These are phyloP conservation scores for Penstemon newberryi DNA, from an alignment of 257 asterid genomes.

Conservation along the genomic window DNA sequence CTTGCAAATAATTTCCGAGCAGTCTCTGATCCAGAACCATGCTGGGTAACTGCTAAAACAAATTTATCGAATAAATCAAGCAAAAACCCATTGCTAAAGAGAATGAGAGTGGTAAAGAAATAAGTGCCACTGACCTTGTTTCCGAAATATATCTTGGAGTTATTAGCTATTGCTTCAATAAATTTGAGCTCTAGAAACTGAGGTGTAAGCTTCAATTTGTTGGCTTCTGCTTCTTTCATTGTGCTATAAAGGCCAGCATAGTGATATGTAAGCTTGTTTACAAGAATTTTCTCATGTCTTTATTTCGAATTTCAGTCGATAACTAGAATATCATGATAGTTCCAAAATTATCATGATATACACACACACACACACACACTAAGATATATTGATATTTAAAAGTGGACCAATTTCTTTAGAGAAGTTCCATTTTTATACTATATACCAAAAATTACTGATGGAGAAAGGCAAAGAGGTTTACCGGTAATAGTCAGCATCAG, in stretches of 20 bases:
- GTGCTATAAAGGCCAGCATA: conserved; percentile 47
- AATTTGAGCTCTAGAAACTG: conserved; percentile 80
- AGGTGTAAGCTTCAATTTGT: conserved; percentile 87
- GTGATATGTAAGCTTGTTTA: conserved; percentile 16
- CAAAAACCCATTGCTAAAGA: background rate
- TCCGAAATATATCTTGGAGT: conserved; percentile 90
- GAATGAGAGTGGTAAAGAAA: background rate
- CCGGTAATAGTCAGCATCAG: conserved; percentile 90
- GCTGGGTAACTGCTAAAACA: conserved; percentile 63
- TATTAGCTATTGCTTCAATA: conserved; percentile 87
- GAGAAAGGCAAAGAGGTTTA: conserved; percentile 32
- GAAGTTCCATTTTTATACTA: background rate
- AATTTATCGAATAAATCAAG: conserved; percentile 29
- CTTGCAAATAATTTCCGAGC: conserved; percentile 71
- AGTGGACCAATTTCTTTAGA: background rate
- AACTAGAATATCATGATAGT: no score
- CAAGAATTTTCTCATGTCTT: background rate
- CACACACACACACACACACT: no score
- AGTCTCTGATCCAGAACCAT: conserved; percentile 86
- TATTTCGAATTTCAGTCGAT: no score
- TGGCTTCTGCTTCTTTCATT: conserved; percentile 88
- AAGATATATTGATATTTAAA: background rate
- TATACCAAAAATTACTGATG: background rate
- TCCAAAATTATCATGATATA: no score
- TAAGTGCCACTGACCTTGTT: conserved; percentile 57